A percentile compares a stretch with the other conserved stretches of the same genome.
phyloP scores from a whole-genome alignment of 2,329 filamentous ascomycete genomes.

The Gnomoniopsis smithogilvyi region DNA sequence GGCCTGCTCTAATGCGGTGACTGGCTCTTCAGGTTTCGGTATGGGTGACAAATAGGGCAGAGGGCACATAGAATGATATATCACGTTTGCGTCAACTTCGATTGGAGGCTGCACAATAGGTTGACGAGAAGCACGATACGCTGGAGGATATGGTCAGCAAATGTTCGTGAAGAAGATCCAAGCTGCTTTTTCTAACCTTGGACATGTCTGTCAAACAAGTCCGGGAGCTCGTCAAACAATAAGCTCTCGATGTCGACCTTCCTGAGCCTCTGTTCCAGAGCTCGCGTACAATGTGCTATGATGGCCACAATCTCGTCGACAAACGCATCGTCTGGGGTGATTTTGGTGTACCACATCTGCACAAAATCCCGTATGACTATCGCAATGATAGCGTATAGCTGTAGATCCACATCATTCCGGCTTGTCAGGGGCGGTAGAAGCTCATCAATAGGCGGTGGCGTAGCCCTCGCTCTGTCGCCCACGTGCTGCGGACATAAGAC shows the following conservation, averaged over 20 bases:
- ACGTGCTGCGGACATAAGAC: conserved; percentile 74
- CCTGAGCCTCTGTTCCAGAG: conserved; percentile 79
- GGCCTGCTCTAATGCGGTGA: conserved; percentile 56
- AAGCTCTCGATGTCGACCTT: conserved; percentile 80
- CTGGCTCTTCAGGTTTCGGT: conserved; percentile 52
- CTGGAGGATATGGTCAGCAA: conserved; percentile 40
- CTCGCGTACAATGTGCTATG: conserved; percentile 87
- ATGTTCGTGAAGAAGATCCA: not conserved
- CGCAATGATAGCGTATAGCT: conserved; percentile 89
- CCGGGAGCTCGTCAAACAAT: conserved; percentile 82
- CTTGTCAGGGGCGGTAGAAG: conserved; percentile 88
- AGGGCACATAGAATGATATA: conserved; percentile 83
- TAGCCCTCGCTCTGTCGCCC: conserved; percentile 51
- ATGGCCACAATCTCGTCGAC: conserved; percentile 85
- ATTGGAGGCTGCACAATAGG: conserved; percentile 57
- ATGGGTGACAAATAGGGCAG: conserved; percentile 78
- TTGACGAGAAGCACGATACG: conserved; percentile 67
- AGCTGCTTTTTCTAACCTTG: conserved; percentile 53
- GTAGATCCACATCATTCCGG: conserved; percentile 87
- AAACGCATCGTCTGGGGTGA: conserved; percentile 87
- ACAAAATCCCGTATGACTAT: conserved; percentile 89
- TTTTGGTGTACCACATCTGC: conserved; percentile 87
- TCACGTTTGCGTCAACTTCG: conserved; percentile 57
- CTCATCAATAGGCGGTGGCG: conserved; percentile 67
- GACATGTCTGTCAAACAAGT: conserved; percentile 76